Base-by-base conservation (phyloP, 1,284 basidiomycete genomes). In the Puccinia horiana region DNA sequence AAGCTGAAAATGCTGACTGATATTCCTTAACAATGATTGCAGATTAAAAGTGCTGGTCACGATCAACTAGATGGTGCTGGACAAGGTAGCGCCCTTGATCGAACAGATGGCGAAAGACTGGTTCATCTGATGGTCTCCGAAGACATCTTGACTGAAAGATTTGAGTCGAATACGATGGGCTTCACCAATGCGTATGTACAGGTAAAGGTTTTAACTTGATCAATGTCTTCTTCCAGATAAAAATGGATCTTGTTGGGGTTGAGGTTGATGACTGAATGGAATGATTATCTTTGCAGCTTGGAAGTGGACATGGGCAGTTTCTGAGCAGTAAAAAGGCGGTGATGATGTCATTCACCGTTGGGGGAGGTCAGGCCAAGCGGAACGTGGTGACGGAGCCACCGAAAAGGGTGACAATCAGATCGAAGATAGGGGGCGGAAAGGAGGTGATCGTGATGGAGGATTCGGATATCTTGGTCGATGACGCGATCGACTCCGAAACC, bases 101-200 rank as follows among this genome's bases (percentile, higher is more conserved):
- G 88, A 14, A 89, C 90, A 47, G 88, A 91, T 37, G 84, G 90
- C 29, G 92, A 93, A 54, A 90, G 92, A 16, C 86, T 93, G 20
- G 89, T 94, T 84, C 89, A 91, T 83, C 89, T 88, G 37, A 88
- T 94, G 14, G 83, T 89, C 16, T 86, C 87, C 47, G 85, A 89
- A 58, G 88, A 90, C 1, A 88, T 87, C 37, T 86, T 90, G 54
- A 84, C 85, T 18, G 86, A 88, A 72, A 84, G 85, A 8, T 84
- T 85, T 69, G 84, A 86, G 29, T 81, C 83, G 73, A 89, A 88
- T 83, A 69, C 52, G 1, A 83, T 83, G 73, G 87, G 87, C 23
- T 88, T 86, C 85, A 32, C 85, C 74, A 85, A 86, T 54, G 83
- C 87, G 0, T 89, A 90, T 83, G 81, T 89, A 54, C 76, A 83